Evolutionary conservation across 768 basidiomycete species (phyloP).

Genomic region (Ramaria rubella): DNA sequence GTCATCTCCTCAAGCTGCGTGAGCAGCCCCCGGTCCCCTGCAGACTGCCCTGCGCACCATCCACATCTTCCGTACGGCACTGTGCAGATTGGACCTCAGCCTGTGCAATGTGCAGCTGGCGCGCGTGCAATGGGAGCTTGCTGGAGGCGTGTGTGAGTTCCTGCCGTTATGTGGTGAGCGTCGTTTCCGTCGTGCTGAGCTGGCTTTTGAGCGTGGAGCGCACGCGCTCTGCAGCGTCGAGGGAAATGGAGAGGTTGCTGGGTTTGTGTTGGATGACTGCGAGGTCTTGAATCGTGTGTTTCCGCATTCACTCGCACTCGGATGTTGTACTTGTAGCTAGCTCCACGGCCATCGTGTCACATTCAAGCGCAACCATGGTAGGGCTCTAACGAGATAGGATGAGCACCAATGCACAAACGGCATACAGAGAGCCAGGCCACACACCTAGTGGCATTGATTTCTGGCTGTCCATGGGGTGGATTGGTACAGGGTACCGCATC

Average conservation of each 20-base stretch:
- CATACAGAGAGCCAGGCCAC: no score
- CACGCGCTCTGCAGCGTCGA: constrained; percentile 42
- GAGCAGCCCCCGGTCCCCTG: constrained; percentile 65
- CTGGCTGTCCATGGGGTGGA: no score
- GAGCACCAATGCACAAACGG: neutral
- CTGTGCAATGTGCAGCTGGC: constrained; percentile 54
- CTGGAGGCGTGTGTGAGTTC: constrained; percentile 50
- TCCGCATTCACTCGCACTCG: neutral
- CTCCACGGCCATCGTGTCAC: neutral
- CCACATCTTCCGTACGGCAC: constrained; percentile 64
- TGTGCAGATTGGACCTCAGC: constrained; percentile 45
- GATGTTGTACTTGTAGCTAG: neutral
- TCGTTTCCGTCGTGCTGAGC: constrained; percentile 37
- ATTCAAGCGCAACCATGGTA: neutral
- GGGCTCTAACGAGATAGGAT: neutral
- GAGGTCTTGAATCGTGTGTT: constrained; percentile 26
- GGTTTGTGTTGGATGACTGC: constrained; percentile 38
- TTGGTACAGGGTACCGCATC: no score
- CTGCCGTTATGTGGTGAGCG: constrained; percentile 49
- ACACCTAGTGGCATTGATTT: no score
- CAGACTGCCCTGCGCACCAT: constrained; percentile 61
- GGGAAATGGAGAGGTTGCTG: constrained; percentile 37
- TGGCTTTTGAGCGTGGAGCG: constrained; percentile 44
- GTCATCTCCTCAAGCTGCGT: constrained; percentile 80
- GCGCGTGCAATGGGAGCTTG: constrained; percentile 47